phyloP scores from a whole-genome alignment of 257 asterid genomes.

The Perilla frutescens region DNA sequence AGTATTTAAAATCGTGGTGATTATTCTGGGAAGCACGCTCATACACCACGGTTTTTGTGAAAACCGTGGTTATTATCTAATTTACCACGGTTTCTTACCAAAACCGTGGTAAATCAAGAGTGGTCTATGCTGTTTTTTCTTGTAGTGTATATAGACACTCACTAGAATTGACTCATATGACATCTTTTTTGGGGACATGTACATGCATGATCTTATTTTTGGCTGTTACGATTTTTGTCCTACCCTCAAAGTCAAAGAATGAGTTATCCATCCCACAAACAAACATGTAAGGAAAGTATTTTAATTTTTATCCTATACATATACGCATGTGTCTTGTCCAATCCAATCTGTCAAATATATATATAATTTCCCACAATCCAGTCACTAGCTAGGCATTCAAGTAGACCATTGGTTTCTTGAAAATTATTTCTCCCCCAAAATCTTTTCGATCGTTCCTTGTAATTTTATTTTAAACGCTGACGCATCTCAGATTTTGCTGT shows the following conservation, averaged over 20 bases:
- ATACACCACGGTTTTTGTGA: no score
- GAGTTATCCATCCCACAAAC: slow-evolving; percentile 22
- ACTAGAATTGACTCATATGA: background rate
- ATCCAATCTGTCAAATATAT: slow-evolving; percentile 33
- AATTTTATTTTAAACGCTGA: slow-evolving; percentile 7
- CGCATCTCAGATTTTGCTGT: background rate
- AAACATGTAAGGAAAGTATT: background rate
- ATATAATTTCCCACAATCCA: background rate
- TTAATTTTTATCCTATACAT: background rate
- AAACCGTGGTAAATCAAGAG: no score
- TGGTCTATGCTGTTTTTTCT: no score
- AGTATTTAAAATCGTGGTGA: no score
- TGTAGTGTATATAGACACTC: no score
- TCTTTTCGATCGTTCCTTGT: slow-evolving; percentile 14
- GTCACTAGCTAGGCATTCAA: slow-evolving; percentile 32
- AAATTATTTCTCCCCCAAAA: slow-evolving; percentile 26
- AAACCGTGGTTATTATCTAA: no score
- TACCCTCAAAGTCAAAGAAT: slow-evolving; percentile 36
- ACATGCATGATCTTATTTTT: background rate
- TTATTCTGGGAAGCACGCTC: no score
- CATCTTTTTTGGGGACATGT: no score
- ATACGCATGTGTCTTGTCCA: slow-evolving; percentile 32
- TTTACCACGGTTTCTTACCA: no score
- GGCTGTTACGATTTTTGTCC: background rate
- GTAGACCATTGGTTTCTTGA: slow-evolving; percentile 20